Evolutionary conservation across 306 rosid species (phyloP), one percentile per base, ranked within the genome.

Genomic region (Ochetophila trinervis): DNA sequence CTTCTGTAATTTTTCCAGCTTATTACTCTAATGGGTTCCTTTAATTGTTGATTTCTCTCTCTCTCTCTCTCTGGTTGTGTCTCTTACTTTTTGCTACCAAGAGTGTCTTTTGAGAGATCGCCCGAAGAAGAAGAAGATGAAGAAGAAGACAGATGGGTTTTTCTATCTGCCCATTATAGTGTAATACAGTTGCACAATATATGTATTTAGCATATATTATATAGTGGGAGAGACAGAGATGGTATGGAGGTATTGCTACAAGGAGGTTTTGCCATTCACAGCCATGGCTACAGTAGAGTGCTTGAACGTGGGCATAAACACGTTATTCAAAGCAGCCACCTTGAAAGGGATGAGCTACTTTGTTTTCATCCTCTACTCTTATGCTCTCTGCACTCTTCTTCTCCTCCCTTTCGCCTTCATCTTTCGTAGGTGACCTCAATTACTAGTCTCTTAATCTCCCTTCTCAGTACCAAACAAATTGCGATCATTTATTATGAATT

Each of bases 301-400:
- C 74, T 52, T 74, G 7, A 72, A 60, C 55, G 85, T 89, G 57
- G 87, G 84, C 60, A 79, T 78, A 0, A 73, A 47, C 67, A 59
- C 71, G 67, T 57, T 84, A 16, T 86, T 79, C 81, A 89, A 89
- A 74, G 79, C 78, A 69, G 92, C 88, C 17, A 36, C 74, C 18
- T 49, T 59, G 30, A 69, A 62, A 51, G 83, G 90, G 0, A 42
- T 86, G 59, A 81, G 85, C 75, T 83, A 65, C 83, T 79, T 70
- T 19, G 87, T 78, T 40, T 83, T 84, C 71, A 51, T 78, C 2
- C 74, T 76, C 45, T 89, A 89, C 67, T 76, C 89, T 13, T 76
- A 27, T 58, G 76, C 75, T 1, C 22, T 82, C 6, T 67, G 86
- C 66, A 59, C 77, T 44, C 34, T 84, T 62, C 62, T 86, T 32